Conservation (phyloP, 768 basidiomycete species). For the Naematelia encephala region DNA sequence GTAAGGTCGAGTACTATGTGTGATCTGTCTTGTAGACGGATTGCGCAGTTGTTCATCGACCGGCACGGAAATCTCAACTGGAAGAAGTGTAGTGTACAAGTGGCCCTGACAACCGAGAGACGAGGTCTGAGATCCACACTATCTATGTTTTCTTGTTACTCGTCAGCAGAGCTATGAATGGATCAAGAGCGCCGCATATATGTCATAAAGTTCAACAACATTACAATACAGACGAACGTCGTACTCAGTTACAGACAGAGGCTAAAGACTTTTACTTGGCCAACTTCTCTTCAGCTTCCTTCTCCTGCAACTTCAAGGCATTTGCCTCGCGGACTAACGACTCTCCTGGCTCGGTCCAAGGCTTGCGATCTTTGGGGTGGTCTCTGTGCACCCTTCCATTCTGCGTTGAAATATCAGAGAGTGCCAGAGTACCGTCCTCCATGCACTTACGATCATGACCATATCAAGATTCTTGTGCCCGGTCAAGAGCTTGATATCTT, state of each 20-base stretch:
- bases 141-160: no score
- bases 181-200: no score
- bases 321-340: neutral
- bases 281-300: neutral
- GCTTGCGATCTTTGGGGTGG: neutral
- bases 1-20: slow-evolving; percentile 29
- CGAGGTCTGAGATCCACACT: no score
- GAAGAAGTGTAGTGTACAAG: no score
- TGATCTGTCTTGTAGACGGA: neutral
- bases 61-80: no score
- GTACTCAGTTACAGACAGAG: no score
- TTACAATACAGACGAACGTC: no score
- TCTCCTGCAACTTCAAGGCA: neutral
- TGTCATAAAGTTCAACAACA: no score
- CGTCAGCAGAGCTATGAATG: no score
- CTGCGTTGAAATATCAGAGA: neutral
- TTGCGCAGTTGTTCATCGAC: no score
- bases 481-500: slow-evolving; percentile 5
- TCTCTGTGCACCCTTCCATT: neutral
- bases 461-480: slow-evolving; percentile 1
- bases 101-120: no score
- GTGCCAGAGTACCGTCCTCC: neutral
- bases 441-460: slow-evolving; percentile 9
- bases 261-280: neutral
- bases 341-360: slow-evolving; percentile 1